A percentile compares a stretch with the other conserved stretches of the same genome.
Evolutionary conservation across 306 rosid species (phyloP).

Genomic region (Pterocarpus macrocarpus): DNA sequence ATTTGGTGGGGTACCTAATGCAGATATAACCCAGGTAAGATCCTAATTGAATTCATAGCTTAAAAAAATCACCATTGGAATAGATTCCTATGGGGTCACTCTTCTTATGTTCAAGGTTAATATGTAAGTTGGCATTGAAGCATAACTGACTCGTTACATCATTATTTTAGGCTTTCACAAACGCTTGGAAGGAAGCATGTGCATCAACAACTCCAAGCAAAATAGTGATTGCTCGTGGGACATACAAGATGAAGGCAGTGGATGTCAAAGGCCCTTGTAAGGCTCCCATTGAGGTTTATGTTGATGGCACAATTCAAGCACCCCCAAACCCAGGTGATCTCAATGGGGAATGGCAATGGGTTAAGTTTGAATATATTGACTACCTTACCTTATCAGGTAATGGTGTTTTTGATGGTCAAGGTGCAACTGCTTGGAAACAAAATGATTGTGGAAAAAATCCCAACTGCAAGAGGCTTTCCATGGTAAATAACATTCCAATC

Average conservation of each 20-base stretch:
- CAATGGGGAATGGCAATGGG: conserved; percentile 47
- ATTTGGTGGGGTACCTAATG: conserved; percentile 40
- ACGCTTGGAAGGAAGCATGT: conserved; percentile 57
- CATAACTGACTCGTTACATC: neutral
- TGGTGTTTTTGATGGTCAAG: conserved; percentile 62
- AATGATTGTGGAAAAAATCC: neutral
- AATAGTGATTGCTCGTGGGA: conserved; percentile 44
- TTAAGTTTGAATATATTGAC: conserved; percentile 42
- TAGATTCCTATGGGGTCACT: neutral
- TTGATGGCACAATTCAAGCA: conserved; percentile 55
- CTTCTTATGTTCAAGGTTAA: neutral
- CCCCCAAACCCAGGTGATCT: conserved; percentile 11
- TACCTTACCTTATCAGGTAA: conserved; percentile 34
- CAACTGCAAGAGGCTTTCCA: conserved; percentile 36
- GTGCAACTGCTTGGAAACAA: conserved; percentile 47
- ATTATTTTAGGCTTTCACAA: conserved; percentile 40
- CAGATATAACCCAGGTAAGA: conserved; percentile 41
- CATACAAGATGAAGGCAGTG: conserved; percentile 21
- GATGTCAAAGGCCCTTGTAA: conserved; percentile 57
- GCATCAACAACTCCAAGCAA: conserved; percentile 37
- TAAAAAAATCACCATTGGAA: too few relatives aligned
- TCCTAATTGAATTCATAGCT: too few relatives aligned
- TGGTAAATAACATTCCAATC: conserved; percentile 37
- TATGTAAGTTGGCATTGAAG: neutral
- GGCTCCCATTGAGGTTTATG: conserved; percentile 52